A percentile compares a stretch with the other conserved stretches of the same genome.
phyloP scores from a whole-genome alignment of 192 early-diverging fungal genomes.

The Umbelopsis sp. region DNA sequence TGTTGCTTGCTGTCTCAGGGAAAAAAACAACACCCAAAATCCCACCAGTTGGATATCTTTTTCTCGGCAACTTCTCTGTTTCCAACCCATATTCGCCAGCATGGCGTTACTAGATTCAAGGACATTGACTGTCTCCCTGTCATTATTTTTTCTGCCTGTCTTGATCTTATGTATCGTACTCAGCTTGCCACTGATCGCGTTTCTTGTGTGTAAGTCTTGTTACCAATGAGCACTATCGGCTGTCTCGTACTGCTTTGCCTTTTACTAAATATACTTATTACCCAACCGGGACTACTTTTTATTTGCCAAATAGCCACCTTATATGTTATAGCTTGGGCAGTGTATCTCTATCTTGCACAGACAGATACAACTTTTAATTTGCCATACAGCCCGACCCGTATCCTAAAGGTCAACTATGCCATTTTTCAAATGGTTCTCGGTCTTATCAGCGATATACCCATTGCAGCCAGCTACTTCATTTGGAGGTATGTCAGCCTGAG shows the following conservation, averaged over 20 bases:
- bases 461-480: slow-evolving; percentile 36
- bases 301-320: slow-evolving; percentile 24
- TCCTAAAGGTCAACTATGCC: slow-evolving; percentile 44
- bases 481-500: slow-evolving; percentile 40
- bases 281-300: background rate
- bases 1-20: no score
- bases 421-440: slow-evolving; percentile 23
- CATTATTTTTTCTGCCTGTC: slow-evolving; percentile 38
- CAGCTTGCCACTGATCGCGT: slow-evolving; percentile 34
- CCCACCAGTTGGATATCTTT: background rate
- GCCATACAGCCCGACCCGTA: slow-evolving; percentile 39
- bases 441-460: slow-evolving; percentile 31
- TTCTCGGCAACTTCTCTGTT: background rate
- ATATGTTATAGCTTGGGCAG: slow-evolving; percentile 39
- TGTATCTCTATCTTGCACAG: slow-evolving; percentile 33
- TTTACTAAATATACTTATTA: background rate
- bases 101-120: slow-evolving; percentile 35
- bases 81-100: slow-evolving; percentile 1
- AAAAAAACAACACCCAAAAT: background rate
- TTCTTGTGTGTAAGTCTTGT: slow-evolving; percentile 35
- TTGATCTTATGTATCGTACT: slow-evolving; percentile 33
- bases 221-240: background rate
- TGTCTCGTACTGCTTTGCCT: background rate
- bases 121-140: slow-evolving; percentile 38
- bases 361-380: slow-evolving; percentile 40